Base-by-base conservation (phyloP, 768 basidiomycete species). In the Sarcomyxa edulis region DNA sequence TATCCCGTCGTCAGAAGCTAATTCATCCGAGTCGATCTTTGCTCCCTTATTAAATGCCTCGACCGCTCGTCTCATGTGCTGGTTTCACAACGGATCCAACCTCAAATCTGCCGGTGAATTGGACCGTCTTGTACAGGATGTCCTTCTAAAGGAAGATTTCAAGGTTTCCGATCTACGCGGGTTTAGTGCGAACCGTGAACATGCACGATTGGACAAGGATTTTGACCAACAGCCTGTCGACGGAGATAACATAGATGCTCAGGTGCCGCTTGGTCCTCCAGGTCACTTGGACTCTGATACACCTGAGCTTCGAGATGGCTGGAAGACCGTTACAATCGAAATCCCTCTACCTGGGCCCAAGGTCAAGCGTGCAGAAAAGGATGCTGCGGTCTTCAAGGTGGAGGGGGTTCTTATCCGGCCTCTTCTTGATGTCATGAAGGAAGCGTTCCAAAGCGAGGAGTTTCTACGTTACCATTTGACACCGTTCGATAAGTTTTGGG, bases 371-470 rank as follows among this genome's bases (percentile, higher is more conserved):
- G 45, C 47, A 0, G 59, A 65, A 37, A 48, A 15, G 0, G 44
- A 43, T 12, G 60, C 62, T 4, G 62, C 59, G 1, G 36, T 39
- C 2, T 56, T 65, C 29, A 37, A 48, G 7, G 50, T 71, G n/a
- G 20, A 34, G 1, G 56, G 54, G 7, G 25, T 69, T 3, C 46
- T 47, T 28, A 49, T 61, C 25, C 54, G 58, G 0, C 36, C 35
- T 0, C 44, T 63, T 2, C 18, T 44, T 1, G 51, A 54, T 2
- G 43, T 59, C 10, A 46, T 64, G n/a, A 32, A 43, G 5, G 37
- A 45, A 9, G 45, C 48, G 0, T 46, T 55, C 22, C 16, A 54
- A 14, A 35, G 42, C 4, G 32, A 47, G 3, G 28, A 41, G 0
- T 43, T 49, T 7, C 26, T 40, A 7, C 23, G 30, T 1, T 48